phyloP scores from a whole-genome alignment of 2,329 filamentous ascomycete species.

The Xylariaceae sp. region DNA sequence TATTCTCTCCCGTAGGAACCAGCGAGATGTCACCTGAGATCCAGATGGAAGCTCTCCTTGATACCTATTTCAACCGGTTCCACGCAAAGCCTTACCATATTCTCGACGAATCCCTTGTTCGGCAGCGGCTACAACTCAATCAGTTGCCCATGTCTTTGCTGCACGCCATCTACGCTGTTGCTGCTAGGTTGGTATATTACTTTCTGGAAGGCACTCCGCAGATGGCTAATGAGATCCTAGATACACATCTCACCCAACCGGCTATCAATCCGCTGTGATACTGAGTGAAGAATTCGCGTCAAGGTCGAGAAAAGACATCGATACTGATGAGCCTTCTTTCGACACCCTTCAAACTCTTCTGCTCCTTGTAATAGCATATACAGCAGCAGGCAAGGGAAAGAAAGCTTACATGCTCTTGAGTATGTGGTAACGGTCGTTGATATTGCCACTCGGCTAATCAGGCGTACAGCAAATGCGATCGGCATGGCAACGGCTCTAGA shows the following conservation, averaged over 20 bases:
- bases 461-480: conserved; percentile 60
- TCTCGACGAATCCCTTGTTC: conserved; percentile 70
- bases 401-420: conserved; percentile 84
- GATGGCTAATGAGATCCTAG: conserved; percentile 37
- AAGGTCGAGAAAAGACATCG: conserved; percentile 66
- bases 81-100: conserved; percentile 82
- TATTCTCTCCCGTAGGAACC: conserved; percentile 39
- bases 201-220: background rate
- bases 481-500: conserved; percentile 82
- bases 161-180: conserved; percentile 58
- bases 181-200: conserved; percentile 49
- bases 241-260: conserved; percentile 64
- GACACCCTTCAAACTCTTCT: conserved; percentile 73
- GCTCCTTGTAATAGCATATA: conserved; percentile 71
- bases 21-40: conserved; percentile 46
- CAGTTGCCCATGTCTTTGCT: conserved; percentile 57
- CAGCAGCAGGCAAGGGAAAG: conserved; percentile 73
- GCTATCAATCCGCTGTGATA: conserved; percentile 63
- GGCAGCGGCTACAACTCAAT: conserved; percentile 66
- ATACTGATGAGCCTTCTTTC: conserved; percentile 76
- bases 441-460: conserved; percentile 31
- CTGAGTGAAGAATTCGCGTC: conserved; percentile 69
- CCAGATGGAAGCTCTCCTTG: conserved; percentile 61
- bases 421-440: conserved; percentile 36
- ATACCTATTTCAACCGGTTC: conserved; percentile 74